Conservation (phyloP, 371 early-diverging fungal genomes). For the Circinella umbellata region DNA sequence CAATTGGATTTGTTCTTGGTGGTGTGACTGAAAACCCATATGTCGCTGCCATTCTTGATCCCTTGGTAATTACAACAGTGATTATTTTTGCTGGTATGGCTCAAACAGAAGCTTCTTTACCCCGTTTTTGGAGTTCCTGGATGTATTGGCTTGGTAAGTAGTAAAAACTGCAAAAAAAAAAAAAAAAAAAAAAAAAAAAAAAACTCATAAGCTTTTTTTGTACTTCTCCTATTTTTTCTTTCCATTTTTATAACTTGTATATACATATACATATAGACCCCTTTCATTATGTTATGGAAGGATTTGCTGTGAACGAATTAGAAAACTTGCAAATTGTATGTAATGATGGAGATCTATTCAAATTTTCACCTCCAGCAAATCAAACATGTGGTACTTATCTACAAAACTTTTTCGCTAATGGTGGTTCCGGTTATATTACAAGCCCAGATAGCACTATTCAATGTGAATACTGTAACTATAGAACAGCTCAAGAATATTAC, state of each 20-base stretch:
- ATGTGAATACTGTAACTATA: conserved; percentile 68
- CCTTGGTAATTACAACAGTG: conserved; percentile 63
- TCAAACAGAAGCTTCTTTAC: conserved; percentile 60
- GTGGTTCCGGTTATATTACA: conserved; percentile 58
- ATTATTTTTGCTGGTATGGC: conserved; percentile 68
- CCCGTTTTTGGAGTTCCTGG: conserved; percentile 70
- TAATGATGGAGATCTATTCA: conserved; percentile 42
- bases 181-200: too few relatives aligned
- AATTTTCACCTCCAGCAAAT: conserved; percentile 57
- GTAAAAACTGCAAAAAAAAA: too few relatives aligned
- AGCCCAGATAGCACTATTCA: conserved; percentile 40
- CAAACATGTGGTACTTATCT: conserved; percentile 64
- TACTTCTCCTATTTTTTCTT: neutral
- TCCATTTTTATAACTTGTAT: neutral
- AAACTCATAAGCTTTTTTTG: too few relatives aligned
- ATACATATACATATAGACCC: conserved; percentile 30
- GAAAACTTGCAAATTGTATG: conserved; percentile 53
- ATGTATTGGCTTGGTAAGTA: conserved; percentile 62
- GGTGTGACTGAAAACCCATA: conserved; percentile 59
- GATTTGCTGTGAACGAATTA: conserved; percentile 66
- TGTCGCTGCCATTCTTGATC: conserved; percentile 63
- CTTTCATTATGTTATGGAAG: conserved; percentile 73
- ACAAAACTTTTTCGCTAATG: conserved; percentile 44
- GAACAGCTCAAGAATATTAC: conserved; percentile 58
- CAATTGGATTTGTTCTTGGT: conserved; percentile 68